A percentile compares a stretch with the other conserved stretches of the same genome.
phyloP scores from a whole-genome alignment of 345 rosid genomes.

The Erucastrum elatum region DNA sequence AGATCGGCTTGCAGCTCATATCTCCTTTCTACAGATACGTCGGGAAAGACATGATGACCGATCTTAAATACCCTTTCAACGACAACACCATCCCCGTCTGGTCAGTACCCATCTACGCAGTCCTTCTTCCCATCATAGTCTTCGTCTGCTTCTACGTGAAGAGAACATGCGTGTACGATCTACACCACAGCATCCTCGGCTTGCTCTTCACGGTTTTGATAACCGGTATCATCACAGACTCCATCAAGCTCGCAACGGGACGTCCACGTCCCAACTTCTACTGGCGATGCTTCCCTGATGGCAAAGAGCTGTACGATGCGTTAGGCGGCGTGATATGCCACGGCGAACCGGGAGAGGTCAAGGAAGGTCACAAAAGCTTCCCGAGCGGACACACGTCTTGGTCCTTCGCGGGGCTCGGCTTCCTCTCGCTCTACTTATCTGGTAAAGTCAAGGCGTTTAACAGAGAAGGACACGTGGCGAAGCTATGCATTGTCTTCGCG shows the following conservation, averaged over 20 bases:
- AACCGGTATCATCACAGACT: constrained; percentile 73
- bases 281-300: constrained; percentile 98
- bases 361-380: constrained; percentile 87
- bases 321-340: constrained; percentile 75
- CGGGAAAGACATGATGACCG: constrained; percentile 75
- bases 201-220: constrained; percentile 66
- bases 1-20: constrained; percentile 43
- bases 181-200: constrained; percentile 77
- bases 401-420: constrained; percentile 87
- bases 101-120: constrained; percentile 69
- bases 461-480: constrained; percentile 71
- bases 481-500: constrained; percentile 62
- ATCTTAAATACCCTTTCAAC: constrained; percentile 73
- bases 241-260: constrained; percentile 73
- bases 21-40: constrained; percentile 81
- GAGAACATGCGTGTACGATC: constrained; percentile 70
- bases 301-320: constrained; percentile 56
- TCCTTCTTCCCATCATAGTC: constrained; percentile 59
- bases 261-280: constrained; percentile 92
- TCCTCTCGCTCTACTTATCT: constrained; percentile 66
- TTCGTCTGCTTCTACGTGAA: constrained; percentile 52
- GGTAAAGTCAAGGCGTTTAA: constrained; percentile 75
- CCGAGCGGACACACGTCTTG: constrained; percentile 94
- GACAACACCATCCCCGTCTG: constrained; percentile 68
- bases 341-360: constrained; percentile 53